These are phyloP conservation scores for Hymenoscyphus repandus DNA, from an alignment of 2,329 filamentous ascomycete genomes.

Conservation along the genomic window DNA sequence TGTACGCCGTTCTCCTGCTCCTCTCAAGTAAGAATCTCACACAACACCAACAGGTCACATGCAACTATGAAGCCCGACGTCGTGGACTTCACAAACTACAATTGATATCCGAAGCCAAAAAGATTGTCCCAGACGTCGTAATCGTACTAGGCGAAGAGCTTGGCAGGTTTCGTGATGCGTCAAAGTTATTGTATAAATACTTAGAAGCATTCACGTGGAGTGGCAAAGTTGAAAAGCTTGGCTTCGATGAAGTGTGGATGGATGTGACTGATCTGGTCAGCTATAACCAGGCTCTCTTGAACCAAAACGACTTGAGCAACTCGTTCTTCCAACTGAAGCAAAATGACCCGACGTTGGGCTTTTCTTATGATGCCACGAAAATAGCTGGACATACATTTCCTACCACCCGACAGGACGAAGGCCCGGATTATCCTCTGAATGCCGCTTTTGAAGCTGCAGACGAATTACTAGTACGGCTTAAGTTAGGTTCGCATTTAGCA, in stretches of 20 bases:
- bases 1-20: neutral
- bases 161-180: conserved; percentile 77
- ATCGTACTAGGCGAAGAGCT: conserved; percentile 85
- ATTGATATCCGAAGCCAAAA: conserved; percentile 75
- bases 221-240: conserved; percentile 70
- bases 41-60: conserved; percentile 53
- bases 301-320: conserved; percentile 53
- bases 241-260: conserved; percentile 76
- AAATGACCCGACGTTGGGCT: conserved; percentile 72
- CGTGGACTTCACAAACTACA: conserved; percentile 77
- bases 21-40: too few relatives aligned
- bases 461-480: conserved; percentile 45
- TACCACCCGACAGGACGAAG: conserved; percentile 14
- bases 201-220: conserved; percentile 74
- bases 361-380: conserved; percentile 66
- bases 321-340: conserved; percentile 78
- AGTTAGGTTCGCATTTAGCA: conserved; percentile 78
- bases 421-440: conserved; percentile 36
- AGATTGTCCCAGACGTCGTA: conserved; percentile 75
- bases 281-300: conserved; percentile 72
- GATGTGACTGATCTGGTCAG: conserved; percentile 80
- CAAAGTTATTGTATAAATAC: conserved; percentile 73
- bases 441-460: conserved; percentile 12
- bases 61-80: conserved; percentile 85
- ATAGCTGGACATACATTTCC: conserved; percentile 52